Base-by-base conservation (phyloP, 352 stramenopile species). In the Globisporangium abappressorium region DNA sequence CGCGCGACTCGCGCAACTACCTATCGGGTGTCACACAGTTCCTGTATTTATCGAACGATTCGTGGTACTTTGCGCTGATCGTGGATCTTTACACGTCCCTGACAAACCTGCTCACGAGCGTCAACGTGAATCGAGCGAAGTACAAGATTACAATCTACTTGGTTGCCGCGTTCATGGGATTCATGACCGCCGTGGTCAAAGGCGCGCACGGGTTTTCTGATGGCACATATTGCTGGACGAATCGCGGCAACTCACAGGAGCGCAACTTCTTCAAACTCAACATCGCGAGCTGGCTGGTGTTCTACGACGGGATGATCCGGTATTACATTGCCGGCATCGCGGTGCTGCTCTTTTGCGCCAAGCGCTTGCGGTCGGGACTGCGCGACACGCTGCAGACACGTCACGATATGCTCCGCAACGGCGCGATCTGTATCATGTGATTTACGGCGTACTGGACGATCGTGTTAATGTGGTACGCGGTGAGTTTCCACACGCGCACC, bases 261-360 rank as follows among this genome's bases (percentile, higher is more conserved):
- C 73, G 81, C 63, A 67, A 89, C 68, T 93, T 94, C 57, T 93
- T 87, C 53, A 73, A 75, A 7, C 75, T 93, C 33, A 95, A 95
- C 70, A 43, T 78, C 12, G 76, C 84, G 2, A 93, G 79, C 62
- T 95, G 87, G 87, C 59, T 85, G 14, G 68, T 93, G 3, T 93
- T 95, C 67, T 95, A 93, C 73, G 79, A 85, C 66, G 93, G 83
- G 76, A 93, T 95, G 84, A 90, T 95, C 64, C 14, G 93, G 9
- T 94, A 92, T 54, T 94, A 94, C 66, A 64, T 93, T 5, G 87
- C 84, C 26, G 85, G 84, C 8, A 85, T 95, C 36, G 75, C 76
- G 0, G 85, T 94, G 38, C 68, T 95, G 15, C 26, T 85, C 2
- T 91, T 85, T 20, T 85, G 84, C 11, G 62, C 91, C 28, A 85